These are phyloP conservation scores for Hypericum perforatum DNA, from an alignment of 345 rosid genomes.

Conservation along the genomic window DNA sequence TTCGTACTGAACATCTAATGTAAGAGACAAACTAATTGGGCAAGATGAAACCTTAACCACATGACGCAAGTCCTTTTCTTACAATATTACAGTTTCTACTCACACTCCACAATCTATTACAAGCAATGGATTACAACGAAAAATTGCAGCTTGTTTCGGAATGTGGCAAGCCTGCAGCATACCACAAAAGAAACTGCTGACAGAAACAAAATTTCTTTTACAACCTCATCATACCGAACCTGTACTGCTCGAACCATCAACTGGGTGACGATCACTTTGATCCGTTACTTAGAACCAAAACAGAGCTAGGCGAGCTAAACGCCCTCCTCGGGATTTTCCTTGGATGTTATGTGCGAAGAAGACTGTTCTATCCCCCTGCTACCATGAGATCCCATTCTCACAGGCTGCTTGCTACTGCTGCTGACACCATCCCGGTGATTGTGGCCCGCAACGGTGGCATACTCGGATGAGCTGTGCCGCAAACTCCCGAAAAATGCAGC, in stretches of 20 bases:
- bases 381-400: neutral
- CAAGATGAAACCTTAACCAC: too few relatives aligned
- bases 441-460: neutral
- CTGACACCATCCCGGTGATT: neutral
- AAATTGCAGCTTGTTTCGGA: constrained; percentile 10
- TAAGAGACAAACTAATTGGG: too few relatives aligned
- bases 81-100: neutral
- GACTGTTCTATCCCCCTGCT: neutral
- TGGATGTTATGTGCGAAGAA: neutral
- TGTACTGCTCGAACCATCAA: too few relatives aligned
- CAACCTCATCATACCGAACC: neutral
- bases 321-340: neutral
- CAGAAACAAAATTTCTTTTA: constrained; percentile 2
- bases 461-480: constrained; percentile 3
- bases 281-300: neutral
- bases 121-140: constrained; percentile 11
- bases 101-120: constrained; percentile 7
- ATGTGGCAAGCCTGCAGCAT: constrained; percentile 11
- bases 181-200: neutral
- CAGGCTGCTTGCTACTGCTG: neutral
- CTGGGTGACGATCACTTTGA: neutral
- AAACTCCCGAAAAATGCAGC: constrained; percentile 4
- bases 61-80: neutral
- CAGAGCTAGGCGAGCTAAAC: too few relatives aligned
- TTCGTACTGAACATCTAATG: too few relatives aligned